Evolutionary conservation across 257 asterid species (phyloP).

Genomic region (Jacaranda copaia): DNA sequence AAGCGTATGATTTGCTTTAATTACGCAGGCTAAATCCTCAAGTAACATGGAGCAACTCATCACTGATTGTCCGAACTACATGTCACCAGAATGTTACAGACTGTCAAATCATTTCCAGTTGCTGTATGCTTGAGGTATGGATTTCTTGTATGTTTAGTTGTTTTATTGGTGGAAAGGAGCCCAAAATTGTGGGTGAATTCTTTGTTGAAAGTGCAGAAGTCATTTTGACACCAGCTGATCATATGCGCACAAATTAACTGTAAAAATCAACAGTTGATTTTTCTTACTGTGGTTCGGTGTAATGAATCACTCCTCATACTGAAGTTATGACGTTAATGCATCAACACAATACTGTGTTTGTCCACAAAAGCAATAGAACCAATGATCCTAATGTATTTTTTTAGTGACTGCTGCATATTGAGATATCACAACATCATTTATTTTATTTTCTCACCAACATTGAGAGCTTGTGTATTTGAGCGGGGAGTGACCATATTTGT

Average conservation of each 20-base stretch:
- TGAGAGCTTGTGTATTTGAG: background rate
- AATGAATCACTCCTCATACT: no score
- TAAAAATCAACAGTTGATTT: no score
- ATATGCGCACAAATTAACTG: background rate
- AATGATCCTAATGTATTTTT: background rate
- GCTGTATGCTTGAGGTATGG: slow-evolving; percentile 11
- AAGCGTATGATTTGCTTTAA: background rate
- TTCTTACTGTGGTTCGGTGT: no score
- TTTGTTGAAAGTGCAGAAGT: background rate
- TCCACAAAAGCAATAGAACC: background rate
- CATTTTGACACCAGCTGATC: background rate
- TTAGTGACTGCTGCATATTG: background rate
- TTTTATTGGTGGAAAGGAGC: background rate
- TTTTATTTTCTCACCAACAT: background rate
- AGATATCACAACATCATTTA: background rate
- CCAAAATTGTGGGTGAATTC: background rate
- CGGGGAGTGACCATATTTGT: background rate
- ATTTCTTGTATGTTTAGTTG: background rate
- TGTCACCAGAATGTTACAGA: background rate
- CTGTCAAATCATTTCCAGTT: background rate
- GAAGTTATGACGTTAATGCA: no score
- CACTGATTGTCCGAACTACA: background rate
- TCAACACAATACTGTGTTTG: no score
- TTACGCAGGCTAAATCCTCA: slow-evolving; percentile 2
- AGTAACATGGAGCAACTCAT: background rate